Conservation (phyloP, 345 rosid genomes). For the Eucalyptus tenuipes region DNA sequence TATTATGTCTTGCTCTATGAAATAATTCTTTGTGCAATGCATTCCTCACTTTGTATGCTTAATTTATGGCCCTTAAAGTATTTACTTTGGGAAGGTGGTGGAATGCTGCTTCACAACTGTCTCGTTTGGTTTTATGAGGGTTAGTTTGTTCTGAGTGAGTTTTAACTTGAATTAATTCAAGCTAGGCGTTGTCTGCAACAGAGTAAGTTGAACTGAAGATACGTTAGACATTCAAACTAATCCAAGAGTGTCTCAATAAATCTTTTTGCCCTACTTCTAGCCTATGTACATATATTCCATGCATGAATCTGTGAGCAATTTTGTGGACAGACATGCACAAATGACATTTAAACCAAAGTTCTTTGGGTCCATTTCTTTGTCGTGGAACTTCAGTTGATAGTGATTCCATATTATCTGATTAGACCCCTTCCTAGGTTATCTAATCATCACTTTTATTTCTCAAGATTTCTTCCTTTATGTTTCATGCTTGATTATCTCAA, state of each 20-base stretch:
- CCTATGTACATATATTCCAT: neutral
- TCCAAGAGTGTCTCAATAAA: neutral
- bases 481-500: neutral
- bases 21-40: neutral
- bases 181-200: neutral
- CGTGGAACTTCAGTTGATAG: neutral
- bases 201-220: neutral
- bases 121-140: neutral
- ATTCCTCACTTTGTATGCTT: neutral
- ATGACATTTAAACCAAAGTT: neutral
- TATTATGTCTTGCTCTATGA: neutral
- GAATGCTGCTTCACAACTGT: neutral
- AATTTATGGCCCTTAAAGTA: neutral
- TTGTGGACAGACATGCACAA: neutral
- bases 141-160: neutral
- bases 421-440: neutral
- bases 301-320: neutral
- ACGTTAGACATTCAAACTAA: neutral
- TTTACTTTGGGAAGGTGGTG: neutral
- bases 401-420: neutral
- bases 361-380: neutral
- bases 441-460: neutral
- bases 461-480: neutral
- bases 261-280: neutral
- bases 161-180: neutral